A percentile compares a stretch with the other conserved stretches of the same genome.
phyloP scores from a whole-genome alignment of 768 basidiomycete species.

The Boletus patriciae region DNA sequence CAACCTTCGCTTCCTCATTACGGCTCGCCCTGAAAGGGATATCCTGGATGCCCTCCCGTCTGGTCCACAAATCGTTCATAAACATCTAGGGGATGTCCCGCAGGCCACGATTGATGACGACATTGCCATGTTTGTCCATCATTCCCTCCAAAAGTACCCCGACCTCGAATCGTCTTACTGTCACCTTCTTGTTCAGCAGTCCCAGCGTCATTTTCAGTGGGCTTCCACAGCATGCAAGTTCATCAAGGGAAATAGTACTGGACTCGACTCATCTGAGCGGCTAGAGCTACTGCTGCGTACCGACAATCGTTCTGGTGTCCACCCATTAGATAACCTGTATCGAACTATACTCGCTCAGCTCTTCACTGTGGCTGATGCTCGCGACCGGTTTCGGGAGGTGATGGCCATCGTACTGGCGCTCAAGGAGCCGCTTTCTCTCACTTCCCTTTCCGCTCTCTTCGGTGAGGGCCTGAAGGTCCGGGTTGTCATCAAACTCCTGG shows the following conservation, averaged over 20 bases:
- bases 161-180: constrained; percentile 14
- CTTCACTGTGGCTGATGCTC: neutral
- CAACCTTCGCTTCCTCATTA: too few species aligned
- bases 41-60: neutral
- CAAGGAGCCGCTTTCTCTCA: constrained; percentile 12
- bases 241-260: constrained; percentile 18
- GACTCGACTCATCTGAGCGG: constrained; percentile 1
- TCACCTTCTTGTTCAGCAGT: constrained; percentile 15
- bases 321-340: constrained; percentile 9
- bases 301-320: neutral
- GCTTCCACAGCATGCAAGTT: constrained; percentile 10
- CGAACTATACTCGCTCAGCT: constrained; percentile 9
- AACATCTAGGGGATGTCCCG: constrained; percentile 5
- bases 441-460: constrained; percentile 9
- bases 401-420: constrained; percentile 12
- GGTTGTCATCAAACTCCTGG: constrained; percentile 12
- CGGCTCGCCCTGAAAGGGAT: too few species aligned
- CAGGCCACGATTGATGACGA: constrained; percentile 5
- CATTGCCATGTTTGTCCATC: constrained; percentile 7
- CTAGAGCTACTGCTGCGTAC: constrained; percentile 6
- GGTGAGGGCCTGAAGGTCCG: neutral
- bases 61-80: constrained; percentile 1
- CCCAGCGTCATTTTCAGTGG: constrained; percentile 33
- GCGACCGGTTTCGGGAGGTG: constrained; percentile 7
- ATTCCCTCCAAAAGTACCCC: neutral